Conservation (phyloP, 768 basidiomycete genomes). For the Amylocystis lapponica region DNA sequence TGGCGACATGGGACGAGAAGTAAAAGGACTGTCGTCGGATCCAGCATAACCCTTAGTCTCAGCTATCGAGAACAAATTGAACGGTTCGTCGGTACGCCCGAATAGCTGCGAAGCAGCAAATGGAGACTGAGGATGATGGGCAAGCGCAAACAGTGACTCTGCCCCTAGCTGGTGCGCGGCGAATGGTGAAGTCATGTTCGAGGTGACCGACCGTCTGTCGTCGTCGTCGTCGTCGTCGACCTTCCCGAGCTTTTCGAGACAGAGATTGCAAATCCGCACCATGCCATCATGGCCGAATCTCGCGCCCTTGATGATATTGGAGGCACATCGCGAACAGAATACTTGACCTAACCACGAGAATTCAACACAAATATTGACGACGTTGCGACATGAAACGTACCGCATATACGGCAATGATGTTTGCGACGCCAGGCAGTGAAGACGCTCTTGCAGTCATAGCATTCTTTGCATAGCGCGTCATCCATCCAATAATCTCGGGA, state of each 20-base stretch:
- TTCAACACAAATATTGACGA: background rate
- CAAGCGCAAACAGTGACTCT: conserved; percentile 34
- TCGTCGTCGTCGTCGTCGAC: conserved; percentile 87
- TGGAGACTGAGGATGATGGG: conserved; percentile 72
- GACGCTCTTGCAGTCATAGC: conserved; percentile 90
- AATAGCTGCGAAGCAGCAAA: conserved; percentile 86
- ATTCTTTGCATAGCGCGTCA: conserved; percentile 91
- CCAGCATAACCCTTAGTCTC: conserved; percentile 57
- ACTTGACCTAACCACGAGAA: conserved; percentile 67
- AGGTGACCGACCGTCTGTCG: conserved; percentile 74
- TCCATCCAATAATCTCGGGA: conserved; percentile 99
- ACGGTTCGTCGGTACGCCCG: conserved; percentile 69
- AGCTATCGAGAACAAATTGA: conserved; percentile 78
- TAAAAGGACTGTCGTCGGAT: conserved; percentile 49
- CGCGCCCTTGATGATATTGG: conserved; percentile 91
- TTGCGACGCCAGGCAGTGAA: conserved; percentile 94
- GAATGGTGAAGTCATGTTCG: conserved; percentile 63
- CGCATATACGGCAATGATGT: conserved; percentile 97
- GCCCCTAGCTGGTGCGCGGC: conserved; percentile 72
- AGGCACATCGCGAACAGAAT: conserved; percentile 95
- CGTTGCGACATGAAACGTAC: conserved; percentile 36
- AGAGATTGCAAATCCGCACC: conserved; percentile 93
- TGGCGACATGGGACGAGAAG: conserved; percentile 48
- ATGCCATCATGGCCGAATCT: conserved; percentile 94
- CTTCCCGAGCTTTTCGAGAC: conserved; percentile 85